These are phyloP conservation scores for Aspergillus pseudoviridinutans DNA, from an alignment of 2,329 filamentous ascomycete species.

Conservation along the genomic window DNA sequence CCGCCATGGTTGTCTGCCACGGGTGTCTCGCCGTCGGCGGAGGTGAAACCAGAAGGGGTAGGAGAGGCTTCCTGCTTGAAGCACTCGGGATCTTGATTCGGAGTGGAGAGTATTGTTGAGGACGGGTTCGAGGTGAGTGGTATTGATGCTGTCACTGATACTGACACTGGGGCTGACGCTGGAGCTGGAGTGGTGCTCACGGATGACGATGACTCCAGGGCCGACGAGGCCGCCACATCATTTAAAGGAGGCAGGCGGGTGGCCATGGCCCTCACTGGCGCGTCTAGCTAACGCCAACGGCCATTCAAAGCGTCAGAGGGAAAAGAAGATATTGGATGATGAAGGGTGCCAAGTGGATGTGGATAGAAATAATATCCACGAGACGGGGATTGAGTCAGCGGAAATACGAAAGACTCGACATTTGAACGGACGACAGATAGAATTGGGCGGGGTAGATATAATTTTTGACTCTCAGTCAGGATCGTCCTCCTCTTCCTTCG, in stretches of 20 bases:
- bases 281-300: conserved; percentile 18
- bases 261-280: conserved; percentile 32
- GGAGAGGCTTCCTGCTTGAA: conserved; percentile 26
- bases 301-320: conserved; percentile 23
- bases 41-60: conserved; percentile 20
- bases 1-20: conserved; percentile 14
- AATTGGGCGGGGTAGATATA: neutral
- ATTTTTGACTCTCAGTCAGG: neutral
- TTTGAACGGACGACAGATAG: neutral
- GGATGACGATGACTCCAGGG: conserved; percentile 15
- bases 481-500: neutral
- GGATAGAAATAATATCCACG: neutral
- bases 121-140: conserved; percentile 1
- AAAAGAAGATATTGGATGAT: neutral
- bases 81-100: conserved; percentile 9
- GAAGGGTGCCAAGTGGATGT: conserved; percentile 1
- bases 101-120: conserved; percentile 2
- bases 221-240: conserved; percentile 24
- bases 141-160: neutral
- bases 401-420: neutral
- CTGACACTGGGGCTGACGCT: neutral
- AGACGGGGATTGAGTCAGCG: neutral
- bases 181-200: conserved; percentile 3
- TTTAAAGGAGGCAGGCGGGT: conserved; percentile 25
- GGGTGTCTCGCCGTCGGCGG: conserved; percentile 20